Percentiles rank a stretch among this genome's conserved stretches.
These are phyloP conservation scores for Paracorniculantispora psalliotae DNA, from an alignment of 2,329 filamentous ascomycete genomes.

Conservation along the genomic window DNA sequence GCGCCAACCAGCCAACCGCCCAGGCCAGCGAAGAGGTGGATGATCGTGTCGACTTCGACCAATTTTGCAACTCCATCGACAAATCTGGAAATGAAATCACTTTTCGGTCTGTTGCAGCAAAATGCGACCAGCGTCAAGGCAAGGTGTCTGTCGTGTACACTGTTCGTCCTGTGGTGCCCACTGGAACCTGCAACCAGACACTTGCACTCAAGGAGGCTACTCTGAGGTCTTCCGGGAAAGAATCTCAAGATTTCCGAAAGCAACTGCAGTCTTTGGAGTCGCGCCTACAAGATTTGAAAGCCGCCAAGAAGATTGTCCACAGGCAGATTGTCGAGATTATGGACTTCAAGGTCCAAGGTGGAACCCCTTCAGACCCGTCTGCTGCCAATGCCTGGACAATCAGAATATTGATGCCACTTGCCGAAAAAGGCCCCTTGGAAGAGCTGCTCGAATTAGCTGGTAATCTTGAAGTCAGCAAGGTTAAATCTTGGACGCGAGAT, in stretches of 20 bases:
- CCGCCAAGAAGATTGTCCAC: conserved; percentile 68
- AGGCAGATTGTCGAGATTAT: conserved; percentile 73
- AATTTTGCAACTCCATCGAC: conserved; percentile 59
- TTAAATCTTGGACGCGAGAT: conserved; percentile 87
- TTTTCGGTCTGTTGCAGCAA: conserved; percentile 68
- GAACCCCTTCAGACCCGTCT: conserved; percentile 34
- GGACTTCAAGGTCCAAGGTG: conserved; percentile 72
- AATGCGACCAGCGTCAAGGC: conserved; percentile 60
- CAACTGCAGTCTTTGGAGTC: conserved; percentile 72
- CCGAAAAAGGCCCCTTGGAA: conserved; percentile 75
- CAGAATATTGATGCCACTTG: conserved; percentile 68
- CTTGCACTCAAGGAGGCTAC: conserved; percentile 69
- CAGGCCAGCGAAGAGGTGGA: conserved; percentile 23
- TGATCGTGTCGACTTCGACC: conserved; percentile 58
- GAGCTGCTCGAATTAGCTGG: conserved; percentile 79
- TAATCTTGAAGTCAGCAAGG: conserved; percentile 65
- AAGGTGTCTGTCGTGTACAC: conserved; percentile 65
- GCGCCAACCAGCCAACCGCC: conserved; percentile 24
- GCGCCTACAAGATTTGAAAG: conserved; percentile 69
- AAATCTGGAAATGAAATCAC: conserved; percentile 56
- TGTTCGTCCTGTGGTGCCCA: conserved; percentile 61
- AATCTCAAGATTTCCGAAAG: conserved; percentile 63
- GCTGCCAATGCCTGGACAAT: conserved; percentile 58
- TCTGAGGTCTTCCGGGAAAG: conserved; percentile 52
- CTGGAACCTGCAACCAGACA: conserved; percentile 52